Evolutionary conservation across 768 basidiomycete species (phyloP), one percentile per base, ranked within the genome.

Genomic region (Mrakia frigida): DNA sequence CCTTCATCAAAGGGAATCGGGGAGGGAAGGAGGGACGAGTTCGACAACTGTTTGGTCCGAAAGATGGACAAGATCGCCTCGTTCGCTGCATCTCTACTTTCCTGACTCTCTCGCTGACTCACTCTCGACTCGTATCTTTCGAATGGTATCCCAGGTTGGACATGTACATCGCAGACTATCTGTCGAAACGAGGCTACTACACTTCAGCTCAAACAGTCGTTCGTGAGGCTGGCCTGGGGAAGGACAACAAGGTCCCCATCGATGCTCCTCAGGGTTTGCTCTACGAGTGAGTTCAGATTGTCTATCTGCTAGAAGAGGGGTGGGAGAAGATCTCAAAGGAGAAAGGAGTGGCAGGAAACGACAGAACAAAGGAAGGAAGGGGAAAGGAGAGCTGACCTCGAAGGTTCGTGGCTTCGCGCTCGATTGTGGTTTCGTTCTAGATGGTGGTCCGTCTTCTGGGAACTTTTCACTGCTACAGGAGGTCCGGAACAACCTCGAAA

Each of bases 91-190:
- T 2, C 52, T 9, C n/a, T 11, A n/a, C n/a, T 25, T 56, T 10
- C 56, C 1, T 2, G 52, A 23, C 52, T 10, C 6, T 25, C 25
- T n/a, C 16, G 52, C 52, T 53, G 21, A 53, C 52, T 21, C 2
- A 53, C 16, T 21, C 23, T 53, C 16, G 2, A 11, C 23, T 53
- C 6, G 13, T 23, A 23, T 61, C 80, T 80, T 78, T 81, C 81
- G n/a, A n/a, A n/a, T n/a, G n/a, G n/a, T n/a, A n/a, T n/a, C n/a
- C n/a, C 23, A 84, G 83, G 80, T 77, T 85, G 7, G 82, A 82
- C 77, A 72, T 84, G 56, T 85, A 84, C 73, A 83, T 85, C 56
- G 79, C 82, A 77, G 84, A 85, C 76, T 85, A 83, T 74, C 81
- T 83, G 52, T 28, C 80, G 33, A 85, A 85, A 77, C 80, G 84